Base-by-base conservation (phyloP, 2,329 filamentous ascomycete species). In the Curvularia lunata region DNA sequence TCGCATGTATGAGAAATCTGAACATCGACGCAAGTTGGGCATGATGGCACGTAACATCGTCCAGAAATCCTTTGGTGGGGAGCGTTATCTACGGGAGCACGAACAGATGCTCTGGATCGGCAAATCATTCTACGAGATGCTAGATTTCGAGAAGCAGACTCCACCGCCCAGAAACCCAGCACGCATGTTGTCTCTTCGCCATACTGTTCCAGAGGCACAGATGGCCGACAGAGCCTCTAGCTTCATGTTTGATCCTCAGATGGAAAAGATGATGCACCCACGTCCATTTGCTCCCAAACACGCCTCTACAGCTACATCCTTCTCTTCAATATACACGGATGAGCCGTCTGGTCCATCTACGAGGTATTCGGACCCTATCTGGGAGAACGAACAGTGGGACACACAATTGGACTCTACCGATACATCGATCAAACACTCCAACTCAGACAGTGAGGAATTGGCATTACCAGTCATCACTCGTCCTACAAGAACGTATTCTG, bases 1-100 rank as follows among this genome's bases (percentile, higher is more conserved):
- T 45, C 80, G 85, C 34, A 87, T 88, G 85, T 85, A 86, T 66
- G 82, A 83, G n/a, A 86, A 86, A 75, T 79, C 76, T 5, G 79
- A 82, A 0, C 82, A 85, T 62, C 82, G 85, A 30, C 79, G 83
- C 62, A 82, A 82, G 59, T 76, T 87, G 2, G 85, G 85, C 43
- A 85, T 87, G 80, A 82, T 82, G 74, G 83, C 82, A 1, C 81
- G 85, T 21, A 78, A 78, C 41, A 86, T 86, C 42, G 85, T 87
- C 3, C 82, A 85, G 53, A 84, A 85, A 62, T 84, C 81, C 12
- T 87, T 87, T 71, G 82, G 82, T 48, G 84, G 85, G 2, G 83
- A 86, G 42, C 79, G 85, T 0, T 87, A 87, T 67, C 79, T 87
- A 23, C 81, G 86, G 37, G 85, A 86, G 68, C 85, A 87, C 69